Percentiles rank a stretch among this genome's conserved stretches.
phyloP scores from a whole-genome alignment of 305 asterid genomes.

The Salvia sclarea region DNA sequence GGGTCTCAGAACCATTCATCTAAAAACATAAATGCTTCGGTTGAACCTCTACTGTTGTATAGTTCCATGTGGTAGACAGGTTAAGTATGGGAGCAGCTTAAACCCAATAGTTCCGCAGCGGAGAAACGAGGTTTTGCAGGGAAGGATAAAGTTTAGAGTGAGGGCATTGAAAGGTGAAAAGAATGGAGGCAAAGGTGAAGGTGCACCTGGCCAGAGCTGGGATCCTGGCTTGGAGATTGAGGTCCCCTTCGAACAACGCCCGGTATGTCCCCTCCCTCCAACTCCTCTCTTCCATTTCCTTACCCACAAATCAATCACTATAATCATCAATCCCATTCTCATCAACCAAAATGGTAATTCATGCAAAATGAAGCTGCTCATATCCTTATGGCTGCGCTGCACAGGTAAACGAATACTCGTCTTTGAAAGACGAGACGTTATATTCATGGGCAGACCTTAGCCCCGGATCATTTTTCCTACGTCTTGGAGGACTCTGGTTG shows the following conservation, averaged over 20 bases:
- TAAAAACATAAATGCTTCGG: constrained; percentile 31
- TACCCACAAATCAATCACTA: neutral
- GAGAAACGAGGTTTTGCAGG: constrained; percentile 21
- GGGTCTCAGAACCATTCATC: neutral
- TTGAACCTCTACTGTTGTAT: constrained; percentile 31
- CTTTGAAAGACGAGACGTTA: constrained; percentile 51
- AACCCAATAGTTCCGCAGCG: constrained; percentile 23
- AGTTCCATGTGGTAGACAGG: constrained; percentile 29
- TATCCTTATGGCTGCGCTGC: neutral
- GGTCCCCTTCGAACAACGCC: constrained; percentile 92
- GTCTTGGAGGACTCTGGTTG: constrained; percentile 84
- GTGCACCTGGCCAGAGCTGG: constrained; percentile 84
- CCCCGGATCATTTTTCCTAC: constrained; percentile 69
- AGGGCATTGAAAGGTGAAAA: constrained; percentile 73
- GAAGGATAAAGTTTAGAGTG: constrained; percentile 31
- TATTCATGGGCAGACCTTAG: constrained; percentile 71
- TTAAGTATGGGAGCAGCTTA: constrained; percentile 21
- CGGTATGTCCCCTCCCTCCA: constrained; percentile 46
- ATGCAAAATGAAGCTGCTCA: neutral
- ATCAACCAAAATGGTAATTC: neutral
- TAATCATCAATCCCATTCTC: neutral
- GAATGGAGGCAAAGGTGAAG: constrained; percentile 48
- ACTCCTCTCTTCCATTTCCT: neutral
- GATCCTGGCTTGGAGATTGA: constrained; percentile 84
- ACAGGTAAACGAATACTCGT: constrained; percentile 87